Evolutionary conservation across 2,329 filamentous ascomycete genomes (phyloP).

Genomic region (Geosmithia flava): DNA sequence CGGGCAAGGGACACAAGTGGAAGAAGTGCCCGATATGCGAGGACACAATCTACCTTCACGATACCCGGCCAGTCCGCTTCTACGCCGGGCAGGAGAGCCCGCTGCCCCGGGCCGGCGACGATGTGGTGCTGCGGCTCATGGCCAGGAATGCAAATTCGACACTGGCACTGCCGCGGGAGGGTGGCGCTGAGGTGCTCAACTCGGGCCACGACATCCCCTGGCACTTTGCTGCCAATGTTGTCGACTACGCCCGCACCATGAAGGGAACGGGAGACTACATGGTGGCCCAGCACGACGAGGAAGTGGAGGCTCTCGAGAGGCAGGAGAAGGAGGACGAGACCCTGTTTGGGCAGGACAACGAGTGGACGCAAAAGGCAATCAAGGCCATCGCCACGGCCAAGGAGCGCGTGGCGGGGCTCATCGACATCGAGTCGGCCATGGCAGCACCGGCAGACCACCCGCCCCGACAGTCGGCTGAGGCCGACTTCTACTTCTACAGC

Average conservation of each 20-base stretch:
- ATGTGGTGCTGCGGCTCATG: slow-evolving; percentile 81
- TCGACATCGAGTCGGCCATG: slow-evolving; percentile 6
- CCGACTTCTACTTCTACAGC: slow-evolving; percentile 76
- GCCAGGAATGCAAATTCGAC: slow-evolving; percentile 71
- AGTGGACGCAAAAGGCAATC: slow-evolving; percentile 82
- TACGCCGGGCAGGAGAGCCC: slow-evolving; percentile 80
- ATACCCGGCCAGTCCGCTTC: slow-evolving; percentile 81
- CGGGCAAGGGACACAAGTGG: slow-evolving; percentile 64
- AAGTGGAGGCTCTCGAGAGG: slow-evolving; percentile 59
- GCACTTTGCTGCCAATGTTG: slow-evolving; percentile 87
- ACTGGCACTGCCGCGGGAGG: slow-evolving; percentile 76
- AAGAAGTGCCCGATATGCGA: slow-evolving; percentile 97
- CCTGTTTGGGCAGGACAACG: slow-evolving; percentile 83
- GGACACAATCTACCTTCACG: slow-evolving; percentile 84
- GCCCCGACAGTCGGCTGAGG: slow-evolving; percentile 18
- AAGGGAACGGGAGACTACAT: slow-evolving; percentile 88
- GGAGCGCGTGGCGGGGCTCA: slow-evolving; percentile 50
- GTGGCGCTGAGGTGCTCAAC: slow-evolving; percentile 54
- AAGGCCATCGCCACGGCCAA: slow-evolving; percentile 61
- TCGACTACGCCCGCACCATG: slow-evolving; percentile 93
- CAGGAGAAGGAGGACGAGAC: slow-evolving; percentile 85
- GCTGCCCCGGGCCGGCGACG: slow-evolving; percentile 69
- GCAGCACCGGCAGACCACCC: slow-evolving; percentile 4
- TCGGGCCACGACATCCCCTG: slow-evolving; percentile 74
- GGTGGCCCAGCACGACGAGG: slow-evolving; percentile 63